Percentiles rank a stretch among this genome's conserved stretches.
These are phyloP conservation scores for Rhodotorula sphaerocarpa DNA, from an alignment of 768 basidiomycete species.

Conservation along the genomic window DNA sequence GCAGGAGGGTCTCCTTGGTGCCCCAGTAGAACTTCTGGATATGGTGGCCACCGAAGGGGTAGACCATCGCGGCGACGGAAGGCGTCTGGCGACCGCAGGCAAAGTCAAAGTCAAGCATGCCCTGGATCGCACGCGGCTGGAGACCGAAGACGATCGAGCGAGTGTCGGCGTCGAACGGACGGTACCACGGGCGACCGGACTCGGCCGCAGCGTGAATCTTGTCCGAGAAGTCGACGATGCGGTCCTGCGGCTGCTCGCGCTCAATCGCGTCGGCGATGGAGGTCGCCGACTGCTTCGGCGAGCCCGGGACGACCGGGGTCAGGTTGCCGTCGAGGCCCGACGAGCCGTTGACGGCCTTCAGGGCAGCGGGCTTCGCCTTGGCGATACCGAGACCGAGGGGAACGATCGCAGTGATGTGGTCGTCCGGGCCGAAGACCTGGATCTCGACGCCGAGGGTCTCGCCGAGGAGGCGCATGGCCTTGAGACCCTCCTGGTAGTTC, in stretches of 20 bases:
- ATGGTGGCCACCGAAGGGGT: conserved; percentile 99
- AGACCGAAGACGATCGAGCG: conserved; percentile 97
- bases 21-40: conserved; percentile 99
- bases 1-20: conserved; percentile 94
- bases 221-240: conserved; percentile 77
- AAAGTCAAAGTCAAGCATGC: conserved; percentile 97
- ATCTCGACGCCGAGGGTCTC: conserved; percentile 97
- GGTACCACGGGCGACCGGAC: conserved; percentile 60
- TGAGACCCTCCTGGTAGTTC: conserved; percentile 97
- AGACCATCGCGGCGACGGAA: conserved; percentile 98
- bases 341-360: conserved; percentile 33
- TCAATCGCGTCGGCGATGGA: conserved; percentile 50
- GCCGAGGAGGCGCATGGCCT: conserved; percentile 92
- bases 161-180: conserved; percentile 86
- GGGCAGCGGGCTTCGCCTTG: conserved; percentile 44
- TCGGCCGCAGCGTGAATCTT: conserved; percentile 32
- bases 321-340: conserved; percentile 47
- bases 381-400: conserved; percentile 86
- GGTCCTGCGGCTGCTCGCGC: conserved; percentile 73
- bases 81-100: conserved; percentile 86
- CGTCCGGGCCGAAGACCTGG: conserved; percentile 77
- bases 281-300: conserved; percentile 41
- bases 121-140: conserved; percentile 98
- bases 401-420: conserved; percentile 96
- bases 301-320: conserved; percentile 48